phyloP scores from a whole-genome alignment of 371 early-diverging fungal genomes.

The Mortierella sp. region DNA sequence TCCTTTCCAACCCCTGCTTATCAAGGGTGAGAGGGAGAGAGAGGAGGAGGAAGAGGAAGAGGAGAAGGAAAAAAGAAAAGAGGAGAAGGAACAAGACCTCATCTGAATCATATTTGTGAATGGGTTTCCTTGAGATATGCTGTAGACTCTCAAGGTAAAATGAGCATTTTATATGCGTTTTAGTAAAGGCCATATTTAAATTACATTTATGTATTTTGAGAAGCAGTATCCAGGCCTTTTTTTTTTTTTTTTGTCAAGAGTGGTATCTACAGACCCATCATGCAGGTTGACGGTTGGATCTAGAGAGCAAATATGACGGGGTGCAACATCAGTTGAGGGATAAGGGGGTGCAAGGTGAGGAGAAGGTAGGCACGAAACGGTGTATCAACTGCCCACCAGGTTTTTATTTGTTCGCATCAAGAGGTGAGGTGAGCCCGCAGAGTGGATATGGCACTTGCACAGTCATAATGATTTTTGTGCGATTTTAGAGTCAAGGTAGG shows the following conservation, averaged over 20 bases:
- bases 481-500: no score
- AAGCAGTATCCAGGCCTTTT: neutral
- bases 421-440: neutral
- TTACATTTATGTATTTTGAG: neutral
- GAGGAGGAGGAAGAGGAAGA: neutral
- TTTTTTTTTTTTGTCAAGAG: neutral
- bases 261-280: neutral
- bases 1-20: slow-evolving; percentile 3
- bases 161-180: no score
- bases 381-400: neutral
- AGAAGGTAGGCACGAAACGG: neutral
- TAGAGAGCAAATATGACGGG: slow-evolving; percentile 4
- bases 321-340: neutral
- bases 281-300: slow-evolving; percentile 19
- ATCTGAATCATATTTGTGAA: no score
- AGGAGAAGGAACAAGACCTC: no score
- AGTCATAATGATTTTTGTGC: neutral
- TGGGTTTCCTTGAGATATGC: no score
- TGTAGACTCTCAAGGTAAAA: no score
- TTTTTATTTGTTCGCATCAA: neutral
- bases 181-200: no score
- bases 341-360: neutral
- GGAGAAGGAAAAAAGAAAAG: no score
- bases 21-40: neutral
- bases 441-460: neutral